A percentile compares a stretch with the other conserved stretches of the same genome.
Conservation (phyloP, 129 eudicot genomes). For the Dittrichia graveolens region DNA sequence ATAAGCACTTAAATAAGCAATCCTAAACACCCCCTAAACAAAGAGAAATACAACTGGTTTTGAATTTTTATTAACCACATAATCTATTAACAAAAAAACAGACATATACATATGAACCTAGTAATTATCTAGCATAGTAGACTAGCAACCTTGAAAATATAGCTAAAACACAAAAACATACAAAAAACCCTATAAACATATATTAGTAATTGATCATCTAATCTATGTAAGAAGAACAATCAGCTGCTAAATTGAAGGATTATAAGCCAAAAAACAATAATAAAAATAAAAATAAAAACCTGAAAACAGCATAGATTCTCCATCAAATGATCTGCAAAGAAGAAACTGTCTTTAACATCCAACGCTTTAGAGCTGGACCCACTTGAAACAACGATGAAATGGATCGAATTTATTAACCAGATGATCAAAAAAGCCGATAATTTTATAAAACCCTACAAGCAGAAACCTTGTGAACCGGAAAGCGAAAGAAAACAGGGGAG, state of each 20-base stretch:
- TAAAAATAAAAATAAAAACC: conserved; percentile 37
- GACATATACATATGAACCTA: neutral
- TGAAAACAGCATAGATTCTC: conserved; percentile 51
- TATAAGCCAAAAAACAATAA: neutral
- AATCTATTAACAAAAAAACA: conserved; percentile 20
- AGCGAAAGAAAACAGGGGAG: conserved; percentile 14
- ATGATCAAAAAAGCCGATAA: conserved; percentile 5
- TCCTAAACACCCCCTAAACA: neutral
- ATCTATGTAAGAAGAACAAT: conserved; percentile 15
- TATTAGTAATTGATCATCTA: conserved; percentile 22
- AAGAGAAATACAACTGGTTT: neutral
- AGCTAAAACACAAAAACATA: neutral
- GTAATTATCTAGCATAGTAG: conserved; percentile 7
- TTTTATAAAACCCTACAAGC: conserved; percentile 4
- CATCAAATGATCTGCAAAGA: conserved; percentile 45
- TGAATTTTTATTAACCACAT: neutral
- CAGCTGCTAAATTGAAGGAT: conserved; percentile 1
- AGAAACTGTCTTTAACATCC: conserved; percentile 37
- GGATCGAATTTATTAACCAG: conserved; percentile 15
- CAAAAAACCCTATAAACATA: neutral
- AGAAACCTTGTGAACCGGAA: conserved; percentile 29
- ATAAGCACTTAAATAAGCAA: neutral
- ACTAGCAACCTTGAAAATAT: neutral
- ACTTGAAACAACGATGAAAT: conserved; percentile 25
- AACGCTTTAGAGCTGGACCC: conserved; percentile 37